Conservation (phyloP, 176 grass and related monocot species). For the Cymbopogon citratus region DNA sequence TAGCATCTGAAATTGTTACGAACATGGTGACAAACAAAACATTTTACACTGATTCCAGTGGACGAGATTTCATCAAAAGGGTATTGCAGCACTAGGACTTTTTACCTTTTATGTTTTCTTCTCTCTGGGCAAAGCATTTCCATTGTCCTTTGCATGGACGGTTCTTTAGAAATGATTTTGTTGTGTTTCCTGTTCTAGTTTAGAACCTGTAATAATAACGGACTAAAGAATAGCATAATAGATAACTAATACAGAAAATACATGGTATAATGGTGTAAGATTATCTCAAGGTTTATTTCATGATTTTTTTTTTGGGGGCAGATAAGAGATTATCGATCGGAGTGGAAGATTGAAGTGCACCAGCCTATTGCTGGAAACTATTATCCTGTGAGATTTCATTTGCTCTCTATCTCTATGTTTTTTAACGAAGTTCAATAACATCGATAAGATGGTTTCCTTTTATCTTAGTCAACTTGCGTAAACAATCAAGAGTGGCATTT, state of each 20-base stretch:
- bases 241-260: not conserved
- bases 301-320: conserved; percentile 34
- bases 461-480: not conserved
- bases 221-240: not conserved
- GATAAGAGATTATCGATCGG: conserved; percentile 85
- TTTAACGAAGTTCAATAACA: conserved; percentile 6
- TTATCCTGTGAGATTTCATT: conserved; percentile 70
- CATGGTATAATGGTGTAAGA: not conserved
- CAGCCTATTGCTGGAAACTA: conserved; percentile 97
- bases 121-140: not conserved
- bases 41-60: conserved; percentile 91
- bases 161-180: not conserved
- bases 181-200: not conserved
- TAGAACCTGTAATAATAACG: not conserved
- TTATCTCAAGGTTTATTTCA: not conserved
- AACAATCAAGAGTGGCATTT: not conserved
- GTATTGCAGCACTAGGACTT: conserved; percentile 35
- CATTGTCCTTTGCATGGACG: not conserved
- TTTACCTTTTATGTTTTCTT: not conserved
- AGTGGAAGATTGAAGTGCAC: conserved; percentile 83
- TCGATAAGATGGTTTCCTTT: conserved; percentile 3
- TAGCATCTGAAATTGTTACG: conserved; percentile 72
- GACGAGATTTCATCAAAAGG: conserved; percentile 94
- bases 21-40: conserved; percentile 77
- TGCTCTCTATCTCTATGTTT: not conserved